Evolutionary conservation across 768 basidiomycete genomes (phyloP).

Genomic region (Leucogyrophana mollusca): DNA sequence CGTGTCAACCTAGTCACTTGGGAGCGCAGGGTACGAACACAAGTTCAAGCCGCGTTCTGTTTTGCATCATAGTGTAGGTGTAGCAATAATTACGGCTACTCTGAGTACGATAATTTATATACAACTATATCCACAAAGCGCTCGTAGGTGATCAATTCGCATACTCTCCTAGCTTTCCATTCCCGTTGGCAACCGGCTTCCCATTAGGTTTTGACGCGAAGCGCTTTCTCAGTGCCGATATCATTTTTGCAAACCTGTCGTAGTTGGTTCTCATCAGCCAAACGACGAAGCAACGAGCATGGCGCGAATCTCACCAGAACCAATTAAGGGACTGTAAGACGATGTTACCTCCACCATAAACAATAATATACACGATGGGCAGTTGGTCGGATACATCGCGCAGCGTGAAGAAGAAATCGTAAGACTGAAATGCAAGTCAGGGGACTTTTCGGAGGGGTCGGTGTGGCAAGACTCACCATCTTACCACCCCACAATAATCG

Average conservation of each 20-base stretch:
- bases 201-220: slow-evolving; percentile 36
- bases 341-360: slow-evolving; percentile 60
- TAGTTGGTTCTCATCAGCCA: not conserved
- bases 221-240: slow-evolving; percentile 59
- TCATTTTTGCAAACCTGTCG: slow-evolving; percentile 74
- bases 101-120: not conserved
- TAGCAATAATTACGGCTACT: slow-evolving; percentile 12
- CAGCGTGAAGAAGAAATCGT: slow-evolving; percentile 63
- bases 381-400: slow-evolving; percentile 53
- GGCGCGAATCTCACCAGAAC: slow-evolving; percentile 59
- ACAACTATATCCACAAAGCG: not conserved
- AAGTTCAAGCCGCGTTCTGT: slow-evolving; percentile 54
- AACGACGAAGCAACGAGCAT: not conserved
- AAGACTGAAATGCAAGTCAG: slow-evolving; percentile 44
- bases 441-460: not conserved
- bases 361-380: slow-evolving; percentile 45
- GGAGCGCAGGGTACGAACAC: slow-evolving; percentile 66
- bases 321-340: slow-evolving; percentile 73
- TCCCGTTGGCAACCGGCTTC: slow-evolving; percentile 14
- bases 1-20: slow-evolving; percentile 79
- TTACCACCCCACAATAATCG: slow-evolving; percentile 71
- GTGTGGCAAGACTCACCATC: slow-evolving; percentile 24
- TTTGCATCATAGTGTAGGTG: not conserved
- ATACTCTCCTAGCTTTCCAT: slow-evolving; percentile 11
- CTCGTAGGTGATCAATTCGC: not conserved